Base-by-base conservation (phyloP, 164 flowering plant genomes). In the Kalanchoe fedtschenkoi region DNA sequence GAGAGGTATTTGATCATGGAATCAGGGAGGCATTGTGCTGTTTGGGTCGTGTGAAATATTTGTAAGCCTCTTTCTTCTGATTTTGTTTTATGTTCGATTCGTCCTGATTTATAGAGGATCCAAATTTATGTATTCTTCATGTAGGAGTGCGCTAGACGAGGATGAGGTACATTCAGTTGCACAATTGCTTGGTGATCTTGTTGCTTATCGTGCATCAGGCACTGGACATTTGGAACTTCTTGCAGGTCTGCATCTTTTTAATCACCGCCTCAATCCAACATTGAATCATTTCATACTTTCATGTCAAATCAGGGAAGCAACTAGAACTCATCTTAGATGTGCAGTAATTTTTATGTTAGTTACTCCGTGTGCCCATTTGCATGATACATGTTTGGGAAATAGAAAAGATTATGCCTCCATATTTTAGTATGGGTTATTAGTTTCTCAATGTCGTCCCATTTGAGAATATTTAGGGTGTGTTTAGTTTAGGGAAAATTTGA, bases 11-110 rank as follows among this genome's bases (percentile, higher is more conserved):
- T 78, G 95, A 89, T 73, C 76, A 81, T 77, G 91, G 91, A 60
- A 81, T 89, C 70, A 89, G 97, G 46, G 91, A 87, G 72, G 88
- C 76, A 61, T 74, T 89, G 72, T 89, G 97, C 77, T 89, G 97
- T 72, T 62, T 87, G 62, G 95, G 97, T 44, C 88, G 95, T 62
- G 69, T 69, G 65, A 78, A 84, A 72, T 89, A 87, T 84, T 63
- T 85, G 96, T 87, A 83, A 34, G 84, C 55, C 43, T 72, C 10
- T 47, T 22, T 34, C 69, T 9, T 46, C 21, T 30, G 19, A 37
- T 11, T 38, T 56, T 37, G 24, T 72, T 19, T 32, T 60, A 56
- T 34, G n/a, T 34, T 60, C 2, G 17, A 55, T 57, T 14, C 16
- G 17, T 56, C 11, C 33, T 26, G 16, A 47, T 14, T 57, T 41